These are phyloP conservation scores for Yarrowia sp. DNA, from an alignment of 805 yeast genomes.

Conservation along the genomic window DNA sequence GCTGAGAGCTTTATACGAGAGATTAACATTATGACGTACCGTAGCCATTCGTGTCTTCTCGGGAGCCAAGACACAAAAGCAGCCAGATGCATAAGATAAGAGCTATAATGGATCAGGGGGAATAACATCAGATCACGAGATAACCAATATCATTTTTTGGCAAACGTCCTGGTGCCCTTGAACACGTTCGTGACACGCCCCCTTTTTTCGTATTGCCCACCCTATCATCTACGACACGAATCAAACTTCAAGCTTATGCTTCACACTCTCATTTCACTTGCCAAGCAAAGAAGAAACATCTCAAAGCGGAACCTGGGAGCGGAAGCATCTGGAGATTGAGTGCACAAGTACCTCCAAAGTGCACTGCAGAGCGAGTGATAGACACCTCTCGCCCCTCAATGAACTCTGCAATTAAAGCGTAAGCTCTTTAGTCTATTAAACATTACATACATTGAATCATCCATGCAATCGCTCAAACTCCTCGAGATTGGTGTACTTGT, in stretches of 20 bases:
- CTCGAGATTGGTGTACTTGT: conserved; percentile 33
- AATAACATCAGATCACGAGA: no score
- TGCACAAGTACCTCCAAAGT: neutral
- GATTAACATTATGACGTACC: neutral
- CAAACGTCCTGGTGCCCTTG: no score
- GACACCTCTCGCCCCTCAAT: no score
- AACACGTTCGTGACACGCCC: no score
- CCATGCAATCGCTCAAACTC: conserved; percentile 11
- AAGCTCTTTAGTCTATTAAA: neutral
- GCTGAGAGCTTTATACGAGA: conserved; percentile 14
- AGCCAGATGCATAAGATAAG: no score
- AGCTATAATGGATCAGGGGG: no score
- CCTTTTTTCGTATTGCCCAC: neutral
- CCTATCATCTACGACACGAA: neutral
- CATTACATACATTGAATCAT: neutral
- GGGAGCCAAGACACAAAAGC: no score
- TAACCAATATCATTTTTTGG: no score
- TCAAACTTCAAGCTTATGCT: neutral
- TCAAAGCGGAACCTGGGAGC: neutral
- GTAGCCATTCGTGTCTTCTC: no score
- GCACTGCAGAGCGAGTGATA: neutral
- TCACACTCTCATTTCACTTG: neutral
- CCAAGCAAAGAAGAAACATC: neutral
- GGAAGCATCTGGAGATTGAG: neutral
- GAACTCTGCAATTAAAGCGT: no score